Evolutionary conservation across 257 asterid species (phyloP).

Genomic region (Gardenia jasminoides): DNA sequence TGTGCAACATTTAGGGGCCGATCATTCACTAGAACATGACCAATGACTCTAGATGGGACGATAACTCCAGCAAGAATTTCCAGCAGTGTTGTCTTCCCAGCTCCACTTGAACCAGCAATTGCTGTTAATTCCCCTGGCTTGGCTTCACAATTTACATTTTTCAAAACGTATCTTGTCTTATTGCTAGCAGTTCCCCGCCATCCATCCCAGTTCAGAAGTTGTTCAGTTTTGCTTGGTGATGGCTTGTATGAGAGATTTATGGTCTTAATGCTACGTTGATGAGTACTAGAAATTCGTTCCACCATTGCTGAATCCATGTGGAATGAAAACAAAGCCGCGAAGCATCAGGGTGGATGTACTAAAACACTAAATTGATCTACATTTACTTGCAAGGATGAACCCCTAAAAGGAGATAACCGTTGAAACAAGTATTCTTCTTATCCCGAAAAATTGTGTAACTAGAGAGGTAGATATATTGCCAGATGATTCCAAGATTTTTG

Average conservation of each 20-base stretch:
- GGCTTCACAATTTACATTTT: conserved; percentile 56
- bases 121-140: conserved; percentile 70
- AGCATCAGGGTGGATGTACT: conserved; percentile 40
- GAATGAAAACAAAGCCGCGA: conserved; percentile 9
- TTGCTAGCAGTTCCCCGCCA: conserved; percentile 17
- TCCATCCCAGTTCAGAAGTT: no score
- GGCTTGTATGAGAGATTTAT: conserved; percentile 48
- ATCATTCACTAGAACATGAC: conserved; percentile 52
- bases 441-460: no score
- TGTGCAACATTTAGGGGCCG: conserved; percentile 36
- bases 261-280: conserved; percentile 34
- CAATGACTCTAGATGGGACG: conserved; percentile 31
- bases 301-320: conserved; percentile 55
- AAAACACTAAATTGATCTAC: conserved; percentile 30
- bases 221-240: conserved; percentile 25
- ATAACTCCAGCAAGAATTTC: conserved; percentile 57
- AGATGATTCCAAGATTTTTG: no score
- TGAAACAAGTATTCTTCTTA: no score
- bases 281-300: conserved; percentile 18
- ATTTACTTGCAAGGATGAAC: no score
- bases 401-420: background rate
- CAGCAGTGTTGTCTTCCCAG: conserved; percentile 75
- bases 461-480: no score
- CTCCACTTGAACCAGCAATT: conserved; percentile 78
- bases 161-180: conserved; percentile 33